Percentiles rank a stretch among this genome's conserved stretches.
phyloP scores from a whole-genome alignment of 2,329 filamentous ascomycete species.

The Colletotrichum tanaceti region DNA sequence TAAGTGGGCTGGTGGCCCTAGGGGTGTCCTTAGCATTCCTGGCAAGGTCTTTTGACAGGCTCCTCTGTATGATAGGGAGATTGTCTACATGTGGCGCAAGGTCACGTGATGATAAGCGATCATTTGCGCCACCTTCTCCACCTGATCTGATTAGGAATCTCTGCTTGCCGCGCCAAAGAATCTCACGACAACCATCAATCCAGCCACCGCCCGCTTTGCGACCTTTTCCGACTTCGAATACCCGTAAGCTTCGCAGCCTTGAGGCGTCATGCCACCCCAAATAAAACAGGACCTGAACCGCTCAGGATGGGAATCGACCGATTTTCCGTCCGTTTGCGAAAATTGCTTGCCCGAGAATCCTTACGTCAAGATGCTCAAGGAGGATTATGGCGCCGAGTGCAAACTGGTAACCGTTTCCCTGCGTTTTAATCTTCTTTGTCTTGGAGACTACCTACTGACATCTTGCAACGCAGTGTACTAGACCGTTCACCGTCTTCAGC shows the following conservation, averaged over 20 bases:
- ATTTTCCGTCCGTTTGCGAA: constrained; percentile 90
- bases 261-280: constrained; percentile 77
- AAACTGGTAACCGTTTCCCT: constrained; percentile 63
- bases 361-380: constrained; percentile 99
- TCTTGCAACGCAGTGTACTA: constrained; percentile 71
- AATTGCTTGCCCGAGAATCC: constrained; percentile 95
- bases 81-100: not conserved
- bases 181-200: constrained; percentile 1
- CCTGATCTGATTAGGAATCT: not conserved
- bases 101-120: constrained; percentile 10
- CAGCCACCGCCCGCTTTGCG: not conserved
- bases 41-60: no score
- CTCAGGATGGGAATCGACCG: constrained; percentile 94
- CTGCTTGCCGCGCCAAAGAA: constrained; percentile 4
- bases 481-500: constrained; percentile 94
- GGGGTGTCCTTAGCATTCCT: no score
- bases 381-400: constrained; percentile 91
- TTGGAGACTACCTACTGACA: constrained; percentile 41
- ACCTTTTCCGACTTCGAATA: not conserved
- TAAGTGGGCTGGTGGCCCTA: no score
- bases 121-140: not conserved
- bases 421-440: not conserved
- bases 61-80: not conserved
- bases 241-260: constrained; percentile 41
- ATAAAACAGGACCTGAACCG: constrained; percentile 97